Conservation (phyloP, 192 early-diverging fungal species). For the Dimargaris verticillata region DNA sequence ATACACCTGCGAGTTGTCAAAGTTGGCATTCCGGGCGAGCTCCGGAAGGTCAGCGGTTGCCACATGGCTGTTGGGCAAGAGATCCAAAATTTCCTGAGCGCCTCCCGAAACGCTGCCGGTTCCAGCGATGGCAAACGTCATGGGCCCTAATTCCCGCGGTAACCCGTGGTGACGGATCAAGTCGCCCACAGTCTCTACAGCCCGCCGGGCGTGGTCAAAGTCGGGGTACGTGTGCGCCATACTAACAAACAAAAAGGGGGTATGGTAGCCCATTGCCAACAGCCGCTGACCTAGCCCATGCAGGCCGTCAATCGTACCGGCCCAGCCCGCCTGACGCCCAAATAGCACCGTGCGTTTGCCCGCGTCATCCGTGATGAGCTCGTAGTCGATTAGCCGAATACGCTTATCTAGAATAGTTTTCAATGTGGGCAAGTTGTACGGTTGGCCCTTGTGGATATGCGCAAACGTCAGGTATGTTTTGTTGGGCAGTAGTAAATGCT, state of each 20-base stretch:
- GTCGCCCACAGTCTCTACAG: conserved; percentile 50
- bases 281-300: conserved; percentile 85
- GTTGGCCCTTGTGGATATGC: conserved; percentile 93
- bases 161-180: conserved; percentile 76
- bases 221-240: conserved; percentile 61
- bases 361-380: conserved; percentile 69
- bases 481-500: conserved; percentile 55
- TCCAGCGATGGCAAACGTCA: conserved; percentile 84
- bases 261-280: conserved; percentile 80
- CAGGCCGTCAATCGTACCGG: conserved; percentile 83
- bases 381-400: conserved; percentile 90
- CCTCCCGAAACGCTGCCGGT: conserved; percentile 83
- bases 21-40: conserved; percentile 38
- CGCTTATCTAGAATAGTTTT: conserved; percentile 76
- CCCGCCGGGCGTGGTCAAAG: conserved; percentile 37
- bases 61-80: conserved; percentile 82
- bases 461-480: conserved; percentile 94
- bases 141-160: conserved; percentile 71
- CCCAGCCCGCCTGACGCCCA: conserved; percentile 85
- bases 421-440: conserved; percentile 85
- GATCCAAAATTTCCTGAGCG: conserved; percentile 77
- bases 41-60: conserved; percentile 44
- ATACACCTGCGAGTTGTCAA: conserved; percentile 50
- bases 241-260: conserved; percentile 73
- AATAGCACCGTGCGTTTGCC: conserved; percentile 74